A percentile compares a stretch with the other conserved stretches of the same genome.
Evolutionary conservation across 768 basidiomycete species (phyloP).

Genomic region (Boletellus ananas): DNA sequence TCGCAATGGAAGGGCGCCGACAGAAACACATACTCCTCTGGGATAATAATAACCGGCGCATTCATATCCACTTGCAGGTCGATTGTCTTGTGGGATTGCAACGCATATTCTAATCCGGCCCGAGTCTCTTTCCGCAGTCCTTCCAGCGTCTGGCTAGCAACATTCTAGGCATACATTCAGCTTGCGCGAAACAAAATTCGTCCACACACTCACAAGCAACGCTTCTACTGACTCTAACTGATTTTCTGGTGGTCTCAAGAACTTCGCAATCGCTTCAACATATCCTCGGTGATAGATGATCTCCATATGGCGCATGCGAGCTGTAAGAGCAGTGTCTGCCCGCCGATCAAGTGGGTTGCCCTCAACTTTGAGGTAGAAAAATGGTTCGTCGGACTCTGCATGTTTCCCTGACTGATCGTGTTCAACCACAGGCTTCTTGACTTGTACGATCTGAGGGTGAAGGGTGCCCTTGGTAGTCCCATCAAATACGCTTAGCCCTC

Average conservation of each 20-base stretch:
- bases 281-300: constrained; percentile 95
- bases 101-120: constrained; percentile 88
- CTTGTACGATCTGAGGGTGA: constrained; percentile 89
- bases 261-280: constrained; percentile 85
- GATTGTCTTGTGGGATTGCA: constrained; percentile 91
- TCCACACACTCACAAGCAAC: constrained; percentile 56
- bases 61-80: constrained; percentile 97
- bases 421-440: constrained; percentile 43
- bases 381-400: constrained; percentile 45
- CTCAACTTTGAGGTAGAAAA: constrained; percentile 91
- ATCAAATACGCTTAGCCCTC: constrained; percentile 85
- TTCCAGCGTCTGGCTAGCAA: constrained; percentile 89
- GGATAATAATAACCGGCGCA: constrained; percentile 94
- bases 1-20: constrained; percentile 13
- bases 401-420: constrained; percentile 33
- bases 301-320: constrained; percentile 93
- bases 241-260: constrained; percentile 91
- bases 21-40: constrained; percentile 66
- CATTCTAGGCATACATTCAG: constrained; percentile 51
- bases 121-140: constrained; percentile 91
- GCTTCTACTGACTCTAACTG: constrained; percentile 96
- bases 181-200: not conserved
- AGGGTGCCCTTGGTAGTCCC: constrained; percentile 79
- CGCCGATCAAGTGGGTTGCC: constrained; percentile 87
- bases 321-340: constrained; percentile 85